Conservation (phyloP, 2,329 filamentous ascomycete genomes). For the Colletotrichum acutatum region DNA sequence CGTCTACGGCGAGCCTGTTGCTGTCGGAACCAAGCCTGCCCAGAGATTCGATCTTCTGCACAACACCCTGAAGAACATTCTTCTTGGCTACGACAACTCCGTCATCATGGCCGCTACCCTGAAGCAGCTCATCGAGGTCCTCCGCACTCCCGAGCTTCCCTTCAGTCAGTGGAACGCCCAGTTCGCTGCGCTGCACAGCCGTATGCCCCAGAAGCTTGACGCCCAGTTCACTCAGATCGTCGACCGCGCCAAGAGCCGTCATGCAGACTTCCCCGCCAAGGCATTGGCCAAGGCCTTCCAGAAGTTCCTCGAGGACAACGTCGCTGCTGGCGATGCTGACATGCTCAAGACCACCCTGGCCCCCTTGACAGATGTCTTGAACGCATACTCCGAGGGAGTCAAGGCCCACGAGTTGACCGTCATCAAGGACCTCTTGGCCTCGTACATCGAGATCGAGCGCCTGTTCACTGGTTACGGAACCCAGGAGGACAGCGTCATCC, state of each 20-base stretch:
- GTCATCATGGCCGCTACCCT: conserved; percentile 91
- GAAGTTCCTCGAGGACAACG: conserved; percentile 90
- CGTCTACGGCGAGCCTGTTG: conserved; percentile 84
- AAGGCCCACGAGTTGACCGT: conserved; percentile 90
- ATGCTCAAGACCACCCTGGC: conserved; percentile 78
- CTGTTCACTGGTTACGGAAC: conserved; percentile 87
- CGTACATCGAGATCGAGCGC: conserved; percentile 85
- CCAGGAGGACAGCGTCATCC: conserved; percentile 92
- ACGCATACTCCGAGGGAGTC: conserved; percentile 85
- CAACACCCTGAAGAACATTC: conserved; percentile 85
- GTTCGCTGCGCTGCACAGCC: conserved; percentile 94
- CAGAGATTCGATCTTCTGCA: conserved; percentile 85
- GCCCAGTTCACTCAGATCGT: conserved; percentile 84
- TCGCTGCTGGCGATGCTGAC: conserved; percentile 77
- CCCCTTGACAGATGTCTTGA: conserved; percentile 82
- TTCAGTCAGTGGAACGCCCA: conserved; percentile 98
- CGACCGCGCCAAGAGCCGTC: conserved; percentile 81
- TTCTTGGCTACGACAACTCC: conserved; percentile 95
- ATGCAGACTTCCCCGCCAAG: conserved; percentile 92
- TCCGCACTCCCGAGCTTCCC: conserved; percentile 89
- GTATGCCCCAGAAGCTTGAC: conserved; percentile 96
- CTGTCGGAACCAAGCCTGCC: conserved; percentile 90
- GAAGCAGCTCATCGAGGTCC: conserved; percentile 88
- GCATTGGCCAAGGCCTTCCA: conserved; percentile 83
- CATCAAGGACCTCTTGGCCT: conserved; percentile 81